Base-by-base conservation (phyloP, 768 basidiomycete genomes). In the Trametopsis cervina region DNA sequence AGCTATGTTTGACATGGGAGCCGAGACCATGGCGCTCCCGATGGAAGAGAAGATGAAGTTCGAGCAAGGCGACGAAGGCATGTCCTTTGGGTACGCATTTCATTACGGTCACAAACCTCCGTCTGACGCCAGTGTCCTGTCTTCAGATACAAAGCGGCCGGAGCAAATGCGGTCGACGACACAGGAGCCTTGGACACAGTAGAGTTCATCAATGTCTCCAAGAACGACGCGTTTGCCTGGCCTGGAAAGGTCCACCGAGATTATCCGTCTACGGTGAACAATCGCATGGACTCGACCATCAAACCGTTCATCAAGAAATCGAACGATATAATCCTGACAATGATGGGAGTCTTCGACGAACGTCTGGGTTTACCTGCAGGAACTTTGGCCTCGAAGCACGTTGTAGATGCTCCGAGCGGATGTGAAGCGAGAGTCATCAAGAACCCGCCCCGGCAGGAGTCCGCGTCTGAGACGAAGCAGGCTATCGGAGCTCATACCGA, bases 1-100 rank as follows among this genome's bases (percentile, higher is more conserved):
- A 23, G 60, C 49, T 9, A 69, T 74, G 68, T 74, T 74, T 40
- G 66, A 66, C 13, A 64, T 74, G 57, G 73, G 73, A 10, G 63
- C 67, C 10, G 63, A 61, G 50, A 69, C 69, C 0, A 67, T 76
- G 62, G 60, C 54, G 0, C 62, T 76, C 0, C 66, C 69, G 1
- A 49, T 71, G 5, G 70, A 69, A 5, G 73, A 74, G 47, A 72
- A 70, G 53, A 50, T 69, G 58, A 59, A 61, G 42, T 75, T 60
- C 38, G 74, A 75, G 52, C 71, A 73, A 47, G 74, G 72, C 1
- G 69, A 73, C 29, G 49, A 50, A 0, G 72, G 72, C 1, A 54
- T 54, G 20, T 72, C 72, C 0, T 69, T 66, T 26, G 72, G 72
- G 70, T 60, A 27, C 10, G 57, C 54, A 4, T 4, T 7, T 10